These are phyloP conservation scores for Nicotiana obtusifolia DNA, from an alignment of 257 asterid genomes.

Conservation along the genomic window DNA sequence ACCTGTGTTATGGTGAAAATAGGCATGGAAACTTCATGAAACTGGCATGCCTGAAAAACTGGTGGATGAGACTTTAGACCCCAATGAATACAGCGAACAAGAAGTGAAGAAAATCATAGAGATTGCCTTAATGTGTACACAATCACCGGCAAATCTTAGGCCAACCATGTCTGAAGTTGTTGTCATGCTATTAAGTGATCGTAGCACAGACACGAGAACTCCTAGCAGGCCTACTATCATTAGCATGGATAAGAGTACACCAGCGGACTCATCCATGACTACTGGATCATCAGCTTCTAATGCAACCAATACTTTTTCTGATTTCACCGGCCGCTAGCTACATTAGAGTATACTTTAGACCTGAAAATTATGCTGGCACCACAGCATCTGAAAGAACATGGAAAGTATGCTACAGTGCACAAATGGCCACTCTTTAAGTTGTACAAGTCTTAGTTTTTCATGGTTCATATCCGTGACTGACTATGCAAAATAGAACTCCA, in stretches of 20 bases:
- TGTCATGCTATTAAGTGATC: conserved; percentile 53
- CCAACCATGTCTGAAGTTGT: conserved; percentile 80
- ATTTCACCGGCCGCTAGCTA: conserved; percentile 58
- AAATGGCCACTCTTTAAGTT: not conserved
- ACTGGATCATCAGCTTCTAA: conserved; percentile 31
- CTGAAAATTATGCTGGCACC: not conserved
- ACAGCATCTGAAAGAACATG: not conserved
- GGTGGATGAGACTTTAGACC: conserved; percentile 56
- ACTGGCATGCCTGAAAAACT: conserved; percentile 35
- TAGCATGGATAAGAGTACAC: conserved; percentile 23
- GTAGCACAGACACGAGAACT: conserved; percentile 16
- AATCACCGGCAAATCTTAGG: conserved; percentile 59
- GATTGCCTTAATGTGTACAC: conserved; percentile 62
- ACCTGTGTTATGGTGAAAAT: not conserved
- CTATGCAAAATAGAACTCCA: not conserved
- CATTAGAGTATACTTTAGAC: not conserved
- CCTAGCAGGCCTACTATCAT: conserved; percentile 32
- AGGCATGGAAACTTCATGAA: conserved; percentile 84
- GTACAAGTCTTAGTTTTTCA: not conserved
- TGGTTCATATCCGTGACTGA: not conserved
- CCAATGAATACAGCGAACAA: conserved; percentile 30
- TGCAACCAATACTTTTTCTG: conserved; percentile 53
- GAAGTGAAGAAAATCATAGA: conserved; percentile 64
- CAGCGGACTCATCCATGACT: conserved; percentile 16
- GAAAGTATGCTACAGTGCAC: not conserved